These are phyloP conservation scores for Diplodia sapinea DNA, from an alignment of 2,329 filamentous ascomycete species.

Conservation along the genomic window DNA sequence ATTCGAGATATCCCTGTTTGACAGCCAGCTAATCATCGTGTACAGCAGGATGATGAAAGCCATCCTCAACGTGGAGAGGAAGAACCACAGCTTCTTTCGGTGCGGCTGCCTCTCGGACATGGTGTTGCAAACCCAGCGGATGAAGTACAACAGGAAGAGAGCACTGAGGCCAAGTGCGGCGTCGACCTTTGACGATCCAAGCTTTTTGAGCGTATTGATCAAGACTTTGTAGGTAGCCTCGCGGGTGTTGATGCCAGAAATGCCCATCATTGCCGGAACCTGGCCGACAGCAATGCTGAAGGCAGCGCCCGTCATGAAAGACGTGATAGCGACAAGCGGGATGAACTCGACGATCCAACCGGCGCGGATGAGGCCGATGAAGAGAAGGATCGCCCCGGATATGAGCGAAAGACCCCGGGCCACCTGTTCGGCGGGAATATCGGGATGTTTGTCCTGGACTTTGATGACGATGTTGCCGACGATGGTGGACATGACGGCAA, in stretches of 20 bases:
- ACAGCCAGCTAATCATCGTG: constrained; percentile 84
- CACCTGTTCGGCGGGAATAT: constrained; percentile 68
- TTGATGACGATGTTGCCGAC: constrained; percentile 78
- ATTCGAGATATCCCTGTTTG: constrained; percentile 57
- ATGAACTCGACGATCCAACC: constrained; percentile 96
- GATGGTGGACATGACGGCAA: constrained; percentile 91
- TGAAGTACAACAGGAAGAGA: constrained; percentile 73
- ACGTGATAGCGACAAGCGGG: constrained; percentile 84
- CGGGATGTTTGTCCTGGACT: constrained; percentile 63
- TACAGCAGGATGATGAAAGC: constrained; percentile 89
- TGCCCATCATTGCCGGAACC: constrained; percentile 78
- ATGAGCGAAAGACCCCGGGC: constrained; percentile 81
- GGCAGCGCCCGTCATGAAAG: constrained; percentile 96
- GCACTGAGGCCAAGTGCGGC: constrained; percentile 88
- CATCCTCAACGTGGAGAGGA: constrained; percentile 83
- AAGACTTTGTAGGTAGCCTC: constrained; percentile 81
- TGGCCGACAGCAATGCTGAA: constrained; percentile 87
- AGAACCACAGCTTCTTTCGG: constrained; percentile 77
- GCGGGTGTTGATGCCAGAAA: constrained; percentile 73
- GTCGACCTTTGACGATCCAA: constrained; percentile 72
- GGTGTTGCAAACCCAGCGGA: constrained; percentile 61
- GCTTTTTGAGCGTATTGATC: constrained; percentile 78
- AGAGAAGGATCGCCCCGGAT: constrained; percentile 75
- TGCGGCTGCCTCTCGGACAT: constrained; percentile 70
- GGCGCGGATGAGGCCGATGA: constrained; percentile 77